phyloP scores from a whole-genome alignment of 2,329 filamentous ascomycete genomes.

The Botrytis galanthina region DNA sequence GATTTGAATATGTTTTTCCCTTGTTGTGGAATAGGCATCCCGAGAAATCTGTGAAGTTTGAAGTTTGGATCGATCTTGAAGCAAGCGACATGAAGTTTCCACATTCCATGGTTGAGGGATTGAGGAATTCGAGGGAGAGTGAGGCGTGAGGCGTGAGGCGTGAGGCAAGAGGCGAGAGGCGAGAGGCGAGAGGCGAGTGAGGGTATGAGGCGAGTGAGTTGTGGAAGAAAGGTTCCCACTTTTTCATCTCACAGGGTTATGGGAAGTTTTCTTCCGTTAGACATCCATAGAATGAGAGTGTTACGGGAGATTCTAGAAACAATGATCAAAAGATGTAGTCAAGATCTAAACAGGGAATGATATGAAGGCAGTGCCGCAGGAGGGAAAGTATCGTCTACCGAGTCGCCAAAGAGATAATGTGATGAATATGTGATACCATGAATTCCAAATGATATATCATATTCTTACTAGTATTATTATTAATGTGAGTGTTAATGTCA shows the following conservation, averaged over 20 bases:
- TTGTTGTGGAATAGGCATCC: neutral
- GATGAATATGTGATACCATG: neutral
- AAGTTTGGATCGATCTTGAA: neutral
- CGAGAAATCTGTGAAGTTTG: neutral
- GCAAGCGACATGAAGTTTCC: neutral
- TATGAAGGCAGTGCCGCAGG: neutral
- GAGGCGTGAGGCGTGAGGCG: too few species aligned
- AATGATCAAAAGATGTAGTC: neutral
- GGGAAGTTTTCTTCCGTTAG: neutral
- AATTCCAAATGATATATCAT: neutral
- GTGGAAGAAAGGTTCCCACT: neutral
- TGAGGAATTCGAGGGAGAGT: neutral
- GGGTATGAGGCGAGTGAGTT: neutral
- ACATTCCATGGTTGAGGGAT: conserved; percentile 12
- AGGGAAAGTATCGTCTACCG: neutral
- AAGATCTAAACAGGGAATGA: neutral
- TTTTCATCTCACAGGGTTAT: neutral
- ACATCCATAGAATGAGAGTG: neutral
- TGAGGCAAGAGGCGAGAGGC: neutral
- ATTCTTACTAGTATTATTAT: neutral
- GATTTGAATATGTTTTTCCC: neutral
- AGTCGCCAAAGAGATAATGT: neutral
- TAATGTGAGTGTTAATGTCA: too few species aligned
- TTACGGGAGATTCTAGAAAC: neutral
- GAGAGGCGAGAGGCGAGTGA: neutral